A percentile compares a stretch with the other conserved stretches of the same genome.
Evolutionary conservation across 495 filamentous ascomycete species (phyloP).

Genomic region (Podospora pseudocomata): DNA sequence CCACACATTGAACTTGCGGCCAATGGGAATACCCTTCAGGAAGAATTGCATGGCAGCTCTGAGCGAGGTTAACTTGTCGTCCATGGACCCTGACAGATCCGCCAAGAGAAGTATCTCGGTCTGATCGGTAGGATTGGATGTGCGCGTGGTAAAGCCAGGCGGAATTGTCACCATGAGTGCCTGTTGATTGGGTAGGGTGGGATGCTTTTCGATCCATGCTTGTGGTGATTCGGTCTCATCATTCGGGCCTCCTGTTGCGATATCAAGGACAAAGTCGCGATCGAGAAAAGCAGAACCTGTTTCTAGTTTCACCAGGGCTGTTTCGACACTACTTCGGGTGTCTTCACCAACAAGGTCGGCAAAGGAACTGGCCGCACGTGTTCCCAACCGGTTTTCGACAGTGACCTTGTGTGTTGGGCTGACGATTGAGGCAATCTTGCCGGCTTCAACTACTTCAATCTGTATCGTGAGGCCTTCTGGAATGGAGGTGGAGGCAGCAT

Average conservation of each 20-base stretch:
- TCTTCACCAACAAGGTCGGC: constrained; percentile 17
- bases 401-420: constrained; percentile 11
- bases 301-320: constrained; percentile 7
- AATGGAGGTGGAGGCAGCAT: constrained; percentile 2
- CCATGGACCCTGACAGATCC: constrained; percentile 21
- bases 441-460: constrained; percentile 10
- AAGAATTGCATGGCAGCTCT: constrained; percentile 23
- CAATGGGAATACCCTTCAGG: constrained; percentile 17
- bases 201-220: constrained; percentile 21
- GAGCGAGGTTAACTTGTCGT: constrained; percentile 14
- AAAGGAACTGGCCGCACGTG: constrained; percentile 8
- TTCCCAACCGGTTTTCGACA: constrained; percentile 10
- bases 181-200: constrained; percentile 9
- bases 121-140: neutral
- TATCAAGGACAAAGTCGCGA: constrained; percentile 22
- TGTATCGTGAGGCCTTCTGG: constrained; percentile 12
- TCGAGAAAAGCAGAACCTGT: constrained; percentile 11
- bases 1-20: constrained; percentile 21
- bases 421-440: constrained; percentile 10
- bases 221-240: constrained; percentile 10
- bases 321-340: constrained; percentile 4
- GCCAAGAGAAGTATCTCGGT: constrained; percentile 21
- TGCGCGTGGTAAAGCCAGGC: constrained; percentile 1
- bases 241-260: neutral
- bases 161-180: constrained; percentile 21